Evolutionary conservation across 2,329 filamentous ascomycete genomes (phyloP), one percentile per base, ranked within the genome.

Genomic region (Microsporum ferrugineum): DNA sequence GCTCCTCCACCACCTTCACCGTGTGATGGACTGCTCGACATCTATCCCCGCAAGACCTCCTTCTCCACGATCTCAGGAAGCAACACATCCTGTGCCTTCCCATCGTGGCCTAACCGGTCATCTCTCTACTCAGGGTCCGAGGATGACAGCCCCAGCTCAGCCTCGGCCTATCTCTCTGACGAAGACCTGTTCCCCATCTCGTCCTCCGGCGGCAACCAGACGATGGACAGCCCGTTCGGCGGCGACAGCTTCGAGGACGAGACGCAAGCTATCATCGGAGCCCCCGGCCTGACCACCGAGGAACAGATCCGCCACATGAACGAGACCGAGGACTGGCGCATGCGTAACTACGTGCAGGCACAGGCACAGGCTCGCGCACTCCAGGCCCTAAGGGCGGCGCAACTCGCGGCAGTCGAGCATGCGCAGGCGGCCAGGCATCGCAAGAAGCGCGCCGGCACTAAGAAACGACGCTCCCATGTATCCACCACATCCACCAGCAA

Each of bases 61-160:
- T 76, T 76, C 68, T 75, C 57, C 23, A 70, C 66, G 31, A 66
- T 70, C 38, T 70, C 71, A 60, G 72, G 72, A 5, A 70, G 73
- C 68, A 74, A 70, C 66, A 74, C 71, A 33, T 70, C 73, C 58
- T 77, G 75, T 62, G 75, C 75, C 3, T 77, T 76, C 58, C 75
- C 75, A 6, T 76, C 75, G 3, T 77, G 75, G 75, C 75, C 75
- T 53, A 76, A 76, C 68, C 66, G 75, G 3, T 68, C 72, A 1
- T 73, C 73, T 6, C 70, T 77, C 23, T 68, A 71, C 63, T 66
- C 66, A 59, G 68, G 71, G 51, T 69, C 71, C 2, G 68, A 70
- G 12, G 69, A 68, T 1, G 70, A 65, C 5, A 29, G 49, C 31
- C 14, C n/a, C 33, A 39, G 34, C 55, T 69, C 71, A 56, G 74